Base-by-base conservation (phyloP, 495 filamentous ascomycete species). In the Lichenothelia convexa region DNA sequence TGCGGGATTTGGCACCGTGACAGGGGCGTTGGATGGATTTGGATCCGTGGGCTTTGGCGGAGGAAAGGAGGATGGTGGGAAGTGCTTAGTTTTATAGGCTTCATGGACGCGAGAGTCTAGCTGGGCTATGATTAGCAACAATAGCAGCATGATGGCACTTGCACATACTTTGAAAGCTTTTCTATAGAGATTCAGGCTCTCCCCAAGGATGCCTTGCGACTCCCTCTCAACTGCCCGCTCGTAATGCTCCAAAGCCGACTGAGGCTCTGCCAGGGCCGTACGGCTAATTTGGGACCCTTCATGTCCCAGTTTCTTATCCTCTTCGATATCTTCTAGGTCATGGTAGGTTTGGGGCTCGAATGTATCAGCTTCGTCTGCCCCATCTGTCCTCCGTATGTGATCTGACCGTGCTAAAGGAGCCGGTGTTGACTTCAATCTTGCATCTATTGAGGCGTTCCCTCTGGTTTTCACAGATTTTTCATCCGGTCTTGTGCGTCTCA, bases 181-280 rank as follows among this genome's bases (percentile, higher is more conserved):
- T 36, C 89, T 70, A 50, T 97, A 95, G 42, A 89, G 71, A 41
- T 66, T 72, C 31, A 97, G 48, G 55, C 89, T 94, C 43, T 95
- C 89, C 3, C 89, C 87, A 15, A 95, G 59, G 38, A 67, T 87
- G 0, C 89, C 89, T 39, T 75, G 73, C 0, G 64, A 65, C 57
- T 95, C 91, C 48, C 70, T 80, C 59, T 93, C 82, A 5, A 92
- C 83, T 0, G 87, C 91, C 53, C 69, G 67, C 53, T 95, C 89
- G 48, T 91, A 95, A 53, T 93, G 81, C 48, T 94, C 89, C 26
- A 95, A 56, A 3, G 89, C 89, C 5, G 85, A 80, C 17, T 13
- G 24, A 9, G 24, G 24, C 15, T 29, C 24, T 29, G 9, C 15
- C 24, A 2, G 9, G 24, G 24, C 9, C 15, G 9, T 13, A 13